Conservation (phyloP, 768 basidiomycete genomes). For the Leucocoprinus leucothites region DNA sequence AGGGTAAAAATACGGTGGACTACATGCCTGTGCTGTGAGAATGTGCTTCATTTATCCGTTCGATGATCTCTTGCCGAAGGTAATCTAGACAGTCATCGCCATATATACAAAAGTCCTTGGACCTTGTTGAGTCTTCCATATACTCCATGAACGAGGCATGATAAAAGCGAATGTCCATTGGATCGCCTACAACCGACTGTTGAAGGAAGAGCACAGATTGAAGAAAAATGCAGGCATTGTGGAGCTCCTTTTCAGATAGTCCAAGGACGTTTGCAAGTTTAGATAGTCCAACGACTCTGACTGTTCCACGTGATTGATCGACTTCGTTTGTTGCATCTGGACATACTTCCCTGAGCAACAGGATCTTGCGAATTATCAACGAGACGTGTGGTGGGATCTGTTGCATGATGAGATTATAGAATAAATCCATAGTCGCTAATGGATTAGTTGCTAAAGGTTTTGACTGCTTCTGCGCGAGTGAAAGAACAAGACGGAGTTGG, state of each 20-base stretch:
- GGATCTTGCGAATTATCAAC: neutral
- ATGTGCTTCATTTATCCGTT: too few relatives aligned
- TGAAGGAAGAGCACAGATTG: neutral
- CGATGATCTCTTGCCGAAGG: neutral
- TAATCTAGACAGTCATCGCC: neutral
- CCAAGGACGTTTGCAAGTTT: neutral
- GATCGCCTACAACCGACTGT: neutral
- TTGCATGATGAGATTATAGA: neutral
- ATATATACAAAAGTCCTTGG: neutral
- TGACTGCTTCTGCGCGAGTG: neutral
- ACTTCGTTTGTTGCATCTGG: too few relatives aligned
- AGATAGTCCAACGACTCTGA: neutral
- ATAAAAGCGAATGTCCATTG: neutral
- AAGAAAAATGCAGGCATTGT: neutral
- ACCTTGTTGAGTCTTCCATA: neutral
- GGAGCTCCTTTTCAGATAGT: neutral
- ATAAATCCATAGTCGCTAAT: neutral
- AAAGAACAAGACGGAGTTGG: neutral
- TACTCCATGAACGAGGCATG: slow-evolving; percentile 7
- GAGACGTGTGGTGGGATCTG: neutral
- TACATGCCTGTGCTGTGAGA: too few relatives aligned
- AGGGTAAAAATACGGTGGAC: too few relatives aligned
- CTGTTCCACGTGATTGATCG: neutral
- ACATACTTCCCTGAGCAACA: too few relatives aligned
- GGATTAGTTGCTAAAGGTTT: neutral